Evolutionary conservation across 176 grass and related monocot species (phyloP), one percentile per base, ranked within the genome.

Genomic region (Chloris gayana): DNA sequence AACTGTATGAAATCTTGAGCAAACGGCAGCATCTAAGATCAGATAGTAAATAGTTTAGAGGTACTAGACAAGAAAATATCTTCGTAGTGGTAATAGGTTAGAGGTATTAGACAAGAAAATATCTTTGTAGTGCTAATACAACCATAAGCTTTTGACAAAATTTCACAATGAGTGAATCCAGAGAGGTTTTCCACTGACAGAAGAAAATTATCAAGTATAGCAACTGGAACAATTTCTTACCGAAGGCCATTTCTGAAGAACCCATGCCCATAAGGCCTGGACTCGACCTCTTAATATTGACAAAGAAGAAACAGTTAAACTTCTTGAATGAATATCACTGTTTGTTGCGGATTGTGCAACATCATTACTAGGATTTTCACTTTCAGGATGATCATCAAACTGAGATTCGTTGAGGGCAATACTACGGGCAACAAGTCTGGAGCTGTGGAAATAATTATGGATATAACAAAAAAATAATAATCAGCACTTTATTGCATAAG

Each of bases 391-490:
- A 71, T 86, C 87, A 79, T 86, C 90, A 71, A 81, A 85, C 75
- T 87, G 81, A 84, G 83, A 80, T 59, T 98, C 92, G 82, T 74
- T 70, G 27, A 98, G 76, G 38, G 81, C 85, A 75, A 93, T 95
- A 81, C 96, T 89, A 87, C 86, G 96, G 60, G 92, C 67, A 62
- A 87, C 68, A 84, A 98, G 93, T 91, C 92, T 98, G 72, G 96
- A 98, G 76, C 95, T 98, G 92, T 77, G 60, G 64, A 82, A 76
- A 83, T 45, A 26, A 73, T n/a, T 37, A 81, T 68, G 42, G 82
- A 56, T 6, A 17, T 18, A 46, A 46, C 44, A 67, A 73, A 56
- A 70, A 33, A 72, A 77, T 69, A 66, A 60, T 39, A 65, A 78
- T 68, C 74, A 84, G 46, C 26, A 35, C 35, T 70, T 69, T 69